Evolutionary conservation across 169 alveolate species (phyloP), one percentile per base, ranked within the genome.

Genomic region (Cryptosporidium parvum): DNA sequence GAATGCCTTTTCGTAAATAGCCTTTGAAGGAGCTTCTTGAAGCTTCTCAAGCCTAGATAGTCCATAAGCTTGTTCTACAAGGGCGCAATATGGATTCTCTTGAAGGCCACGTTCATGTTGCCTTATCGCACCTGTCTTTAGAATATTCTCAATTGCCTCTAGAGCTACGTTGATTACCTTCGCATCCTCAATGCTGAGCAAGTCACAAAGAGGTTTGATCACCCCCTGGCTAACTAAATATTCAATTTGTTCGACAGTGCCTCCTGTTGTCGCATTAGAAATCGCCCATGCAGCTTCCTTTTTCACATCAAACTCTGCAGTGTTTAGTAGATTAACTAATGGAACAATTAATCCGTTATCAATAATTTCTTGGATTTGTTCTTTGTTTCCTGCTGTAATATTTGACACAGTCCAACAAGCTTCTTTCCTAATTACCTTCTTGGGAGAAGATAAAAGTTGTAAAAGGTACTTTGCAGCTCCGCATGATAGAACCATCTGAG

Each of bases 281-380:
- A 98, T 94, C 7, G 99, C 99, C 99, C 99, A 98, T 37, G 98
- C 98, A 26, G 99, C 99, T 94, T 98, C 99, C 93, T 96, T 96
- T 94, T 96, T 94, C 44, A 98, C 96, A 69, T 97, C 99, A 80
- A 93, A 94, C 84, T 97, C 99, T 72, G 96, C 98, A 37, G 95
- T 95, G 59, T 94, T 59, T 93, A 95, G 92, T 52, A 95, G 84
- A 80, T 96, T 94, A 67, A 96, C 89, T 58, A 97, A 94, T 45
- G 95, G 95, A 12, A 95, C 96, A 10, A 97, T 92, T 42, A 95
- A 86, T 39, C 95, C 97, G 67, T 93, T 91, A 48, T 95, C 96
- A 26, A 97, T 69, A 69, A 96, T 93, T 80, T 95, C 95, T 91
- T 97, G 98, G 45, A 97, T 94, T 92, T 97, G 98, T 26, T 95